Evolutionary conservation across 768 basidiomycete genomes (phyloP), one percentile per base, ranked within the genome.

Genomic region (Mycena venus): DNA sequence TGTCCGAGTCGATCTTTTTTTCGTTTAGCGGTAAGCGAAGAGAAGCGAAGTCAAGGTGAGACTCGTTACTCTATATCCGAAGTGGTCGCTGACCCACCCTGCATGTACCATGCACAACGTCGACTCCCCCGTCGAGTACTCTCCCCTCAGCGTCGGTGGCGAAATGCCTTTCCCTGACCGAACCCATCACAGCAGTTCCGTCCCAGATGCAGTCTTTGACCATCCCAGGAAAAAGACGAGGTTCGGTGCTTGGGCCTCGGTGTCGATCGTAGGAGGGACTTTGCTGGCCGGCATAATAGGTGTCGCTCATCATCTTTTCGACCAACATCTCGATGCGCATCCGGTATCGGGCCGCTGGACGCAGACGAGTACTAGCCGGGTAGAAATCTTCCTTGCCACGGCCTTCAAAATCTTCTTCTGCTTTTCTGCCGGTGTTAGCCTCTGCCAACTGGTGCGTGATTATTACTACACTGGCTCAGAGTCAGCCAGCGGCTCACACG

Each of bases 381-480:
- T 67, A 2, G 66, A 67, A 21, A 67, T 67, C 8, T 31, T 67
- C 21, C 38, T 56, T 8, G 66, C 66, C 1, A 56, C 23, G 14
- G 66, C 27, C 12, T 56, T 19, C 38, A 67, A 67, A 11, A n/a
- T 67, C 21, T 11, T 67, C 14, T 67, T 40, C 40, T 40, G 36
- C 17, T 67, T 67, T 38, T 67, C 66, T 10, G 66, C 53, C 4
- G 66, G 66, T 4, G 36, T 40, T 5, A 67, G 66, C 25, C 38
- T 67, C 11, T 42, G 51, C 40, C 66, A 67, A 34, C 32, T 67
- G 38, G 66, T 58, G 17, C 11, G 53, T 58, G 15, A n/a, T 5
- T 53, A 44, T 44, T 8, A 42, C 40, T 42, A 44, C 42, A 42
- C n/a, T 44, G 42, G 42, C 42, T 21, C 42, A 11, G 42, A 44